Evolutionary conservation across 2,329 filamentous ascomycete genomes (phyloP), one percentile per base, ranked within the genome.

Genomic region (Pleoardoris graminearum): DNA sequence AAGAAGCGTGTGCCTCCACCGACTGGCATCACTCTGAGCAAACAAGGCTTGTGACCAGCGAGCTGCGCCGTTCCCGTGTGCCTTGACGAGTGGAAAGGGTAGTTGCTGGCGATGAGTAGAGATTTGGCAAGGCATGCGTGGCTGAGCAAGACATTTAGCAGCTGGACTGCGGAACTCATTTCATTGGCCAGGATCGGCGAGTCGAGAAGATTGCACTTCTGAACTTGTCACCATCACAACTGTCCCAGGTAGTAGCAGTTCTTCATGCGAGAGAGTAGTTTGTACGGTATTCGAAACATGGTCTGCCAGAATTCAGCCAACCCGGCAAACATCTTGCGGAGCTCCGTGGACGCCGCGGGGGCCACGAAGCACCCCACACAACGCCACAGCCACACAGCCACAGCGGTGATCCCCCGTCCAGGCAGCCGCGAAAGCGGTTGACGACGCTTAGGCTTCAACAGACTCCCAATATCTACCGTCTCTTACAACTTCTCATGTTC

Each of bases 361-460:
- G 30, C 30, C 11, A 14, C n/a, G 23, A 17, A 17, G 17, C n/a
- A 47, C 44, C 44, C 44, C 44, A 37, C 44, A 37, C 19, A 35
- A 21, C 30, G 2, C 7, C 36, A 38, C 36, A 22, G 17, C 33
- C 33, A 17, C 33, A 16, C 14, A 36, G n/a, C 33, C 33, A 36
- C 14, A 17, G 33, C 8, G 4, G 33, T 6, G 25, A 10, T 10
- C 6, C 10, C 8, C 60, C 32, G 17, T 25, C 21, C 23, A 47
- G 32, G 35, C 44, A 38, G 32, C 22, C 36, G 36, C 37, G 46
- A 48, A 45, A 45, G 42, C 17, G 42, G 17, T 21, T 45, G 27
- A 63, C 61, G 51, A 57, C 60, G 46, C 52, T 58, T 65, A 58
- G 68, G 66, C 48, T 66, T 45, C 45, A 47, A 22, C 32, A 57